Evolutionary conservation across 2,329 filamentous ascomycete genomes (phyloP).

Genomic region (Colletotrichum falcatum): DNA sequence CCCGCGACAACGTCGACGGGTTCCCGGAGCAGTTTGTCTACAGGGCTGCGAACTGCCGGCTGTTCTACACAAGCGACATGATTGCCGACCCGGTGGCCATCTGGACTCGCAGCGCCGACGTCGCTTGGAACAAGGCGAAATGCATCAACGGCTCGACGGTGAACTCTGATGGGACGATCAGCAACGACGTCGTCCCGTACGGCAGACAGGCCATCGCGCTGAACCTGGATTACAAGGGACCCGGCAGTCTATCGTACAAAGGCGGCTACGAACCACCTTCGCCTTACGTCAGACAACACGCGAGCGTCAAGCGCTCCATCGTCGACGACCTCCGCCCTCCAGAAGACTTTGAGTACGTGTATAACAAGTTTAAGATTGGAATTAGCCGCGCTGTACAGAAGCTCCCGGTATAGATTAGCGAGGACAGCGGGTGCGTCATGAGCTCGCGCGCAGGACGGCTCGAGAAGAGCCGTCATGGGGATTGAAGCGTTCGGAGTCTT

Average conservation of each 20-base stretch:
- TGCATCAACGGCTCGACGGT: slow-evolving; percentile 47
- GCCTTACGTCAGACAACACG: slow-evolving; percentile 9
- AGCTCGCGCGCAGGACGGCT: too few species aligned
- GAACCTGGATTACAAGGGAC: slow-evolving; percentile 29
- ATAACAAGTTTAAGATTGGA: background rate
- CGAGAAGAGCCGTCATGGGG: too few species aligned
- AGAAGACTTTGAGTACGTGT: slow-evolving; percentile 16
- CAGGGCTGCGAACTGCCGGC: slow-evolving; percentile 67
- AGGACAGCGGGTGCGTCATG: background rate
- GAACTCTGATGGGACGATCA: slow-evolving; percentile 36
- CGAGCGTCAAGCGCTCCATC: slow-evolving; percentile 14
- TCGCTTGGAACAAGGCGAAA: slow-evolving; percentile 51
- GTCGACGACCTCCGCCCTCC: background rate
- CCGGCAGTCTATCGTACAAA: slow-evolving; percentile 27
- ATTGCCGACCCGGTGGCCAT: slow-evolving; percentile 58
- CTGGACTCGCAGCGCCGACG: slow-evolving; percentile 59
- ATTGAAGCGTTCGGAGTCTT: background rate
- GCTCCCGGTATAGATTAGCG: background rate
- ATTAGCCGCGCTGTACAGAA: background rate
- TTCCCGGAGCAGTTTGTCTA: slow-evolving; percentile 69
- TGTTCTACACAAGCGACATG: slow-evolving; percentile 67
- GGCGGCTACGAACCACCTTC: slow-evolving; percentile 17
- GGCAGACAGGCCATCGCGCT: slow-evolving; percentile 20
- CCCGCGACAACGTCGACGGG: slow-evolving; percentile 39
- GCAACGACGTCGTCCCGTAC: slow-evolving; percentile 17